Base-by-base conservation (phyloP, 148 eudicot species). In the Linanthus parryae region DNA sequence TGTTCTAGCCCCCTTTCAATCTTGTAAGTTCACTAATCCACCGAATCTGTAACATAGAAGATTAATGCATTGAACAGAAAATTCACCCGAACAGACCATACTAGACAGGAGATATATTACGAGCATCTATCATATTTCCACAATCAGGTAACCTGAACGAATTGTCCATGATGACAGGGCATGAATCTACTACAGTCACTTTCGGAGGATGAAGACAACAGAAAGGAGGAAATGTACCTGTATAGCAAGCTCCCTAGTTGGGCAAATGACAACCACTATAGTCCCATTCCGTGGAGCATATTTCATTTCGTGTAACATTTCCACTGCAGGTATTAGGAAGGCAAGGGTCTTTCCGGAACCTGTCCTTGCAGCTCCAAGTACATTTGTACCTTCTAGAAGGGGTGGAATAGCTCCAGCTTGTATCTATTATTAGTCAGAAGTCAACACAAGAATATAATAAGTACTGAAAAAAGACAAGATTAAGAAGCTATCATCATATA, bases 271-370 rank as follows among this genome's bases (percentile, higher is more conserved):
- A 56, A 92, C 34, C 43, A 76, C 94, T 56, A 95, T 95, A 17
- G 72, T 75, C 47, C 97, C 97, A 59, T 90, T 85, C 22, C 97
- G 97, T 48, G 95, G 83, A 31, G 76, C 55, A 48, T 82, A 90
- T 12, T 56, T 74, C 31, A 56, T 58, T 23, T 78, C 61, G 63
- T 75, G 68, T 57, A 90, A 45, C 54, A 85, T 31, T 69, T 90
- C 97, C 26, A 90, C 82, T 12, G 95, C 95, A 34, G 97, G 97
- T 53, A 92, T 42, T 39, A 92, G 75, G 67, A 92, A 92, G 12
- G 99, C 99, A 65, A 87, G 96, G 46, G 99, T 92, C 73, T 87
- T 92, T 31, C 99, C 99, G 9, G 99, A 87, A 68, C 99, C 99
- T 33, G 99, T 92, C 58, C 99, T 84, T 52, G 99, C 99, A 62